phyloP scores from a whole-genome alignment of 2,329 filamentous ascomycete species.

The Xylaria hypoxylon region DNA sequence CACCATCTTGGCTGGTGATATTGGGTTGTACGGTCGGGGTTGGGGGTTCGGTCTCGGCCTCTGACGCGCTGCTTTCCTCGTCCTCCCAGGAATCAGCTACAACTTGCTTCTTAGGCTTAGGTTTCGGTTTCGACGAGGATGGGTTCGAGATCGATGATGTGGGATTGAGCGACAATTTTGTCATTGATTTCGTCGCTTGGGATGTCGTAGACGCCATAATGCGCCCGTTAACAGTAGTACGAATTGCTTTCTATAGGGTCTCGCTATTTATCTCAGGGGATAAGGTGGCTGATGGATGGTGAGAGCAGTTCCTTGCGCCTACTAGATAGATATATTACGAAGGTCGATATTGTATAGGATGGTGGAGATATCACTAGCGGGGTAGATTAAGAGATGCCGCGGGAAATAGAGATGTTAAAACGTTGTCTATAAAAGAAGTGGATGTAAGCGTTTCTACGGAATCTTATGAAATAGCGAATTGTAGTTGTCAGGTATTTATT shows the following conservation, averaged over 20 bases:
- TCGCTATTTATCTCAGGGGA: neutral
- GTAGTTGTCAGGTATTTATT: neutral
- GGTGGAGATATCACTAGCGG: constrained; percentile 2
- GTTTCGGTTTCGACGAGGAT: constrained; percentile 37
- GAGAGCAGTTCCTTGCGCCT: neutral
- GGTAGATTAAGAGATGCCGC: constrained; percentile 4
- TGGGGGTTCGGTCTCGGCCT: constrained; percentile 49
- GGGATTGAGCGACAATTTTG: constrained; percentile 49
- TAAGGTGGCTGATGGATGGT: neutral
- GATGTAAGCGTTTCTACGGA: neutral
- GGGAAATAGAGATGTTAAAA: constrained; percentile 2
- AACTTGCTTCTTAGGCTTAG: constrained; percentile 53
- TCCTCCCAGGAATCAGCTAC: constrained; percentile 84
- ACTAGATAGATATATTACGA: neutral
- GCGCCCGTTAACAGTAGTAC: neutral
- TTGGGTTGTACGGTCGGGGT: constrained; percentile 39
- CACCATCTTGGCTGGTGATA: constrained; percentile 47
- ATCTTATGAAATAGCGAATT: neutral
- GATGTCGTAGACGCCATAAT: constrained; percentile 44
- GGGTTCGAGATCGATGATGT: constrained; percentile 24
- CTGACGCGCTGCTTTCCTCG: constrained; percentile 65
- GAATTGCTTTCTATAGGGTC: neutral
- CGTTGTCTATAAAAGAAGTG: neutral
- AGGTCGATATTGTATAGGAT: neutral
- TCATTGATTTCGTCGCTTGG: constrained; percentile 44